Conservation (phyloP, 1,284 basidiomycete species). For the Apiotrichum veenhuisii region DNA sequence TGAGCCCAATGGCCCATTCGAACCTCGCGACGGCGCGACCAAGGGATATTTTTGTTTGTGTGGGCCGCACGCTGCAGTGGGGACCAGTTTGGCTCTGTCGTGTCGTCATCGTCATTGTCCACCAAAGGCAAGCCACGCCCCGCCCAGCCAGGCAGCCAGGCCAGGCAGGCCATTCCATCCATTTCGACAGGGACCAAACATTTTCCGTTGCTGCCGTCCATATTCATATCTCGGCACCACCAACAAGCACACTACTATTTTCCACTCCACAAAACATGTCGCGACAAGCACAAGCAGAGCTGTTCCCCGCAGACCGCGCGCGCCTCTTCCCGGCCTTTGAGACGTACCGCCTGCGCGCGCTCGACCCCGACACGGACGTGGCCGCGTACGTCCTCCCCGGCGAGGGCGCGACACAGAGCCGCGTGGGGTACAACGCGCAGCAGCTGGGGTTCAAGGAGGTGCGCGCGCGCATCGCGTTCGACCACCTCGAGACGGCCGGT, state of each 20-base stretch:
- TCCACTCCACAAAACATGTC: slow-evolving; percentile 9
- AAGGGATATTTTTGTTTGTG: too few species aligned
- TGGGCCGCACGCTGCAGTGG: too few species aligned
- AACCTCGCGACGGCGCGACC: too few species aligned
- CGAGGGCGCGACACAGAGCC: slow-evolving; percentile 37
- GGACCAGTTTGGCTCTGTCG: too few species aligned
- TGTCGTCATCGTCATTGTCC: too few species aligned
- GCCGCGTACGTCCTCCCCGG: slow-evolving; percentile 27
- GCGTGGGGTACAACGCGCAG: slow-evolving; percentile 31
- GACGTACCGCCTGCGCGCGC: slow-evolving; percentile 41
- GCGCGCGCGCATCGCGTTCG: slow-evolving; percentile 75
- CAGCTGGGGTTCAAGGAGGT: slow-evolving; percentile 58
- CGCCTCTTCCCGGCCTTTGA: slow-evolving; percentile 43
- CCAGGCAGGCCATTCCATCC: too few species aligned
- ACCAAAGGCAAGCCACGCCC: too few species aligned
- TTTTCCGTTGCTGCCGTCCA: neutral
- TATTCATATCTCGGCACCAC: neutral
- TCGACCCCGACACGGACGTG: slow-evolving; percentile 32
- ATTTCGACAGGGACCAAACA: too few species aligned
- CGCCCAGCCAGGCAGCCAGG: too few species aligned
- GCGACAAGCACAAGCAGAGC: slow-evolving; percentile 13
- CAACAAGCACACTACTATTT: neutral
- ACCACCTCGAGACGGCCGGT: slow-evolving; percentile 63
- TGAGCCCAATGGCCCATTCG: too few species aligned
- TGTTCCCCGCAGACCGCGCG: slow-evolving; percentile 29